A percentile compares a stretch with the other conserved stretches of the same genome.
Conservation (phyloP, 2,329 filamentous ascomycete species). For the Aspergillus japonicus region DNA sequence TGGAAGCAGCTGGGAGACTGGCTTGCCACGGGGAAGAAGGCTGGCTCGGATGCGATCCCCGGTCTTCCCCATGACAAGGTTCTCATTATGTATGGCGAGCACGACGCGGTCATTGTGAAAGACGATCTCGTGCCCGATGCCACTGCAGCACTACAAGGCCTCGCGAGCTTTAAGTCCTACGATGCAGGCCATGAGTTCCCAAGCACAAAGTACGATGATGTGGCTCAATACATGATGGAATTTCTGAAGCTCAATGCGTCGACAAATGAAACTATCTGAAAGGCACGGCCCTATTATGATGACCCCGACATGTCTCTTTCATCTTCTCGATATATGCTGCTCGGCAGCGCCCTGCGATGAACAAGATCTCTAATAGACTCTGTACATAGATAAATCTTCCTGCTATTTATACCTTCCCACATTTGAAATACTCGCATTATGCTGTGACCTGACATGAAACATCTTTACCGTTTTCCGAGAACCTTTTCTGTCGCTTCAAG, state of each 20-base stretch:
- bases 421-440: conserved; percentile 4
- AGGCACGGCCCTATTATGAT: not conserved
- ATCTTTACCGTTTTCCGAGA: conserved; percentile 21
- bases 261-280: not conserved
- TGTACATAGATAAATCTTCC: conserved; percentile 13
- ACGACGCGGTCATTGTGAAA: conserved; percentile 66
- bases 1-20: conserved; percentile 60
- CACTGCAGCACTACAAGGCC: conserved; percentile 55
- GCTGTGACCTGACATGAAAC: conserved; percentile 4
- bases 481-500: conserved; percentile 31
- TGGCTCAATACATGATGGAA: conserved; percentile 54
- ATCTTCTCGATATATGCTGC: not conserved
- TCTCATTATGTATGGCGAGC: conserved; percentile 63
- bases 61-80: conserved; percentile 51
- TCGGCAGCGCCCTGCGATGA: not conserved
- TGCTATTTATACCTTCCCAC: conserved; percentile 6
- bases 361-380: conserved; percentile 12
- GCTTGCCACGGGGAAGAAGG: conserved; percentile 45
- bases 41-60: not conserved
- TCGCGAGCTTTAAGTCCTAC: conserved; percentile 58
- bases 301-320: not conserved
- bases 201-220: conserved; percentile 59
- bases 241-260: conserved; percentile 26
- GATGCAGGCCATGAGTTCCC: conserved; percentile 70
- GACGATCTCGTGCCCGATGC: conserved; percentile 65